Evolutionary conservation across 2,329 filamentous ascomycete species (phyloP).

Genomic region (Aureobasidium mangrovei): DNA sequence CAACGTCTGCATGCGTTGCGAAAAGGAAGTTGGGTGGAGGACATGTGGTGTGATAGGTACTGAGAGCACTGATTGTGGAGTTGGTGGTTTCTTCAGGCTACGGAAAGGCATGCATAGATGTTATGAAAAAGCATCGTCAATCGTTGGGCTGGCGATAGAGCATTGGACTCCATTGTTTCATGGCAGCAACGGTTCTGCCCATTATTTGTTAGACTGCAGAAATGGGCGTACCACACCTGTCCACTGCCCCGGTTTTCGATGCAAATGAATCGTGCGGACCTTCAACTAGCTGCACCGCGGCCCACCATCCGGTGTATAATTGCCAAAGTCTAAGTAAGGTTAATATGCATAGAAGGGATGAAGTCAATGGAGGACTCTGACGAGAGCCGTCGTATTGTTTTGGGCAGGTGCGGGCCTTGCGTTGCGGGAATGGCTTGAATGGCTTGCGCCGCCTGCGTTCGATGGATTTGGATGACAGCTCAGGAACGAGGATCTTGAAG

Average conservation of each 20-base stretch:
- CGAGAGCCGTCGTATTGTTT: neutral
- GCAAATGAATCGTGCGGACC: neutral
- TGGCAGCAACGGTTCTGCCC: neutral
- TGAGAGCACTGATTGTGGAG: neutral
- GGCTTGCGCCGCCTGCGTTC: constrained; percentile 8
- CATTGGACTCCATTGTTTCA: constrained; percentile 8
- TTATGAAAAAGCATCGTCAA: neutral
- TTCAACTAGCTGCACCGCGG: constrained; percentile 9
- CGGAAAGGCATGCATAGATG: constrained; percentile 6
- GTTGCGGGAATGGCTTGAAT: neutral
- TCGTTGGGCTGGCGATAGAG: neutral
- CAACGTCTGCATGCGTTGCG: constrained; percentile 5
- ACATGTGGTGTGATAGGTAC: constrained; percentile 1
- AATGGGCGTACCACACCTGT: neutral
- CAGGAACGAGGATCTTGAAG: neutral
- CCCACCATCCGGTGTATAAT: neutral
- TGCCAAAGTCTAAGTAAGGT: neutral
- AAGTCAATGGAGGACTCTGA: neutral
- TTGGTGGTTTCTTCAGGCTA: neutral
- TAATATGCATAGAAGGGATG: constrained; percentile 9
- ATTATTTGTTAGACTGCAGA: neutral
- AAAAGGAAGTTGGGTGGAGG: neutral
- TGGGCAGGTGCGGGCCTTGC: neutral
- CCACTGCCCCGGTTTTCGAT: neutral
- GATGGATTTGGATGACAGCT: neutral